Evolutionary conservation across 1,284 basidiomycete species (phyloP), one percentile per base, ranked within the genome.

Genomic region (Kwoniella shivajii): DNA sequence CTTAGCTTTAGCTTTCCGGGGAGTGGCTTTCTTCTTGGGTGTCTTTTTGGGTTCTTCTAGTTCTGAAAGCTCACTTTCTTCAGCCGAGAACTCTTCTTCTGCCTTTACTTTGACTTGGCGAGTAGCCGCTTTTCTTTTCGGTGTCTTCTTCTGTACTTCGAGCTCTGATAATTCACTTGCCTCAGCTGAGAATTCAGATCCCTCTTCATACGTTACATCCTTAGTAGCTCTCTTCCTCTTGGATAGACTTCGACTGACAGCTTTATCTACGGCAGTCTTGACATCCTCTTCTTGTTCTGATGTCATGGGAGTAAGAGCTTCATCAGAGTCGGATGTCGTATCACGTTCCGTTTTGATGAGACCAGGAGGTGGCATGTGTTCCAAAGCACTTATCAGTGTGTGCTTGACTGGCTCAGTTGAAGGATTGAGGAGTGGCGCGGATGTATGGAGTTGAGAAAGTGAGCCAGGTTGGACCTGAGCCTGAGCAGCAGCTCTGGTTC

Each of bases 371-470:
- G 61, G 61, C 20, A 63, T 49, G 56, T 63, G 58, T 37, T 57
- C 55, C 13, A 63, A 45, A 18, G 61, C 61, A n/a, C 55, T 45
- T 6, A 63, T 30, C 31, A 63, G 29, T 1, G 57, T 59, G 11
- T 56, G 45, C 37, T 55, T 46, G 26, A 24, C 29, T 13, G 36
- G 30, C 4, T 14, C 24, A 27, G 46, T 24, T 13, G 43, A 34
- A 20, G 50, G 33, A 34, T 36, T 29, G 34, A 48, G 24, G 2
- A n/a, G 7, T 45, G 39, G 29, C 16, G 43, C 33, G 13, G 24
- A 42, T 11, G 45, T 47, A 36, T 14, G 13, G 18, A 29, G 18
- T 3, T 37, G 20, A 22, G 24, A 36, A 16, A 13, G 38, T 26
- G 27, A 45, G n/a, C 18, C 24, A 18, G 27, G 46, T n/a, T 9